Base-by-base conservation (phyloP, 345 rosid species). In the Clarkia xantiana region DNA sequence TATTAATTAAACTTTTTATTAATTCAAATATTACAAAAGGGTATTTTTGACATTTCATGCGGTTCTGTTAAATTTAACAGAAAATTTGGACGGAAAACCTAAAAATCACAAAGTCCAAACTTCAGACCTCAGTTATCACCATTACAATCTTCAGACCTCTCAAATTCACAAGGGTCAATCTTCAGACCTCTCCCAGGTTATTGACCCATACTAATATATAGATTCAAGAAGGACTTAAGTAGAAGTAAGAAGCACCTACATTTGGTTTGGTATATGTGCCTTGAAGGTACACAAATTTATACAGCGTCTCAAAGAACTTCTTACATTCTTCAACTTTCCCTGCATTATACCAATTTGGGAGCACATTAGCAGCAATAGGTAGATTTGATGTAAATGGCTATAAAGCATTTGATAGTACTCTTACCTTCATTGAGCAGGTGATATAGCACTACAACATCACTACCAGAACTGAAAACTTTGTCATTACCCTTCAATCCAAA, bases 241-340 rank as follows among this genome's bases (percentile, higher is more conserved):
- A 18, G 53, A 46, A 44, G 44, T 29, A 29, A 1, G 56, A 67
- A 49, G 45, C 20, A 34, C 94, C 80, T 67, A 79, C 94, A 73
- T 81, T 82, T 55, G 98, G 94, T 68, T 86, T 81, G 58, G 81
- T 54, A 69, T 78, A 86, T 40, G 93, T 91, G 65, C 84, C 94
- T 75, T 83, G 96, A 44, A 86, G 66, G 68, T 91, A 91, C 12
- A 75, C 87, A 64, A 77, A 86, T 62, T 86, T 78, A 62, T 91
- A 81, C 23, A 91, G 59, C 10, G 69, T 66, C 61, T 67, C 67
- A 16, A 78, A 75, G 74, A 74, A 86, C 17, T 58, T 54, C 63
- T 75, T 83, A 62, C 91, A 81, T 50, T 83, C 89, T 55, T 81
- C 83, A 55, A 68, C 52, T 55, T 71, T 68, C 59, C 94, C 96